phyloP scores from a whole-genome alignment of 2,329 filamentous ascomycete genomes.

The Herpotrichia juniperi region DNA sequence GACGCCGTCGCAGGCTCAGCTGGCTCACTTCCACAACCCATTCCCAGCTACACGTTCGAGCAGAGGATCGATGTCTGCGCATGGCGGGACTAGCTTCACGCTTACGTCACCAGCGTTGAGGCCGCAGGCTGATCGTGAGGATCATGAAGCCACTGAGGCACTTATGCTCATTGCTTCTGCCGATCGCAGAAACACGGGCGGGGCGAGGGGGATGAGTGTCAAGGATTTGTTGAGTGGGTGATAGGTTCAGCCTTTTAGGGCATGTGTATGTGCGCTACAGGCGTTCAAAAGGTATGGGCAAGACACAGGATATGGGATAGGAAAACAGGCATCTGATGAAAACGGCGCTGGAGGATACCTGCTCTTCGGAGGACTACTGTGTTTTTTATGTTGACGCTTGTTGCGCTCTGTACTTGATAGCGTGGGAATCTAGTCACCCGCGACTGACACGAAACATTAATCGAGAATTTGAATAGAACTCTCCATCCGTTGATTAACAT shows the following conservation, averaged over 20 bases:
- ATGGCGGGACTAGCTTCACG: constrained; percentile 31
- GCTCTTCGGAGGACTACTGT: constrained; percentile 6
- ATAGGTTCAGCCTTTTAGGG: not conserved
- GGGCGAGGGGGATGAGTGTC: constrained; percentile 52
- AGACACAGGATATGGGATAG: not conserved
- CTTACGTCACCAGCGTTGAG: constrained; percentile 45
- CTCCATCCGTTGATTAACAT: too few species aligned
- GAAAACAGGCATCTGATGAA: not conserved
- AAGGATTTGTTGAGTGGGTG: constrained; percentile 51
- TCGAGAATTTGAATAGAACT: too few species aligned
- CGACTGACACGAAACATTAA: too few species aligned
- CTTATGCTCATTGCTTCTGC: constrained; percentile 81
- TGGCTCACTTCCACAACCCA: constrained; percentile 35
- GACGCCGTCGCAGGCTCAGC: constrained; percentile 31
- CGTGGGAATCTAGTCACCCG: not conserved
- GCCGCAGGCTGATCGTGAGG: constrained; percentile 47
- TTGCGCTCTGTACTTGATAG: not conserved
- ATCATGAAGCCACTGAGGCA: constrained; percentile 82
- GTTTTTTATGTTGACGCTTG: not conserved
- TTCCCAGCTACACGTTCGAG: constrained; percentile 34
- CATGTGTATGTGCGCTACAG: not conserved
- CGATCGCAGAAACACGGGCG: constrained; percentile 65
- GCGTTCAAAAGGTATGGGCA: not conserved
- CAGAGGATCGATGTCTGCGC: constrained; percentile 28
- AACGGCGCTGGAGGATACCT: constrained; percentile 16